A percentile compares a stretch with the other conserved stretches of the same genome.
Conservation (phyloP, 208 protist genomes). For the Acanthamoeba sp. region DNA sequence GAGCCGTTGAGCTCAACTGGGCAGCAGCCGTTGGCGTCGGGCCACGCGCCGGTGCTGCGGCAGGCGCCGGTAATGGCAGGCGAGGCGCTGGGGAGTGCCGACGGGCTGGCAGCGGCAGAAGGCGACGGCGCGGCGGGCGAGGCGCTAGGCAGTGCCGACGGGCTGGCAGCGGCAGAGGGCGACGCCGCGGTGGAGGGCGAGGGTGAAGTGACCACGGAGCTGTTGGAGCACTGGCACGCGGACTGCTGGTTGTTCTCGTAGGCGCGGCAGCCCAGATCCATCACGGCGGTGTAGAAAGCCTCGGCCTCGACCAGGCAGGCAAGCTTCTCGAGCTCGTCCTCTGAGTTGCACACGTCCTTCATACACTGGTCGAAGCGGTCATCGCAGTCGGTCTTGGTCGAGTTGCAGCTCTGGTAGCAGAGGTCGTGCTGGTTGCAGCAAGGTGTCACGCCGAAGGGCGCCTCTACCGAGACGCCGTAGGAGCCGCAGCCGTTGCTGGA, state of each 20-base stretch:
- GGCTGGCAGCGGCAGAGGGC: too few relatives aligned
- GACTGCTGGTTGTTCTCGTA: not conserved
- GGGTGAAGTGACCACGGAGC: not conserved
- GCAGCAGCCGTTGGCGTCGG: conserved; percentile 37
- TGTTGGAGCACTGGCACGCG: not conserved
- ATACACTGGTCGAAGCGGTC: conserved; percentile 17
- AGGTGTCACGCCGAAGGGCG: not conserved
- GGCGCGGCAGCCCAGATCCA: not conserved
- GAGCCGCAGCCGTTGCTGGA: conserved; percentile 13
- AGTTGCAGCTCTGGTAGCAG: conserved; percentile 7
- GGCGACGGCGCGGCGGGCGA: too few relatives aligned
- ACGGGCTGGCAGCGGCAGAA: too few relatives aligned
- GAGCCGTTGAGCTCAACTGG: not conserved
- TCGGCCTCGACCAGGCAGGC: conserved; percentile 9
- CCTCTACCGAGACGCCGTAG: not conserved
- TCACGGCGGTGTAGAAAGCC: not conserved
- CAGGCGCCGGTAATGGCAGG: too few relatives aligned
- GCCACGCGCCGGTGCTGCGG: too few relatives aligned
- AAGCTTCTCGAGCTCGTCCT: not conserved
- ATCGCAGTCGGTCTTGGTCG: conserved; percentile 34
- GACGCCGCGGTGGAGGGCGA: not conserved
- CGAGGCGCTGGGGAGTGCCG: too few relatives aligned
- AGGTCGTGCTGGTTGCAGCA: conserved; percentile 49
- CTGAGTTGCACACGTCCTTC: not conserved
- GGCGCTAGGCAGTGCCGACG: too few relatives aligned